These are phyloP conservation scores for Trichoderma aggressivum DNA, from an alignment of 2,329 filamentous ascomycete species.

Conservation along the genomic window DNA sequence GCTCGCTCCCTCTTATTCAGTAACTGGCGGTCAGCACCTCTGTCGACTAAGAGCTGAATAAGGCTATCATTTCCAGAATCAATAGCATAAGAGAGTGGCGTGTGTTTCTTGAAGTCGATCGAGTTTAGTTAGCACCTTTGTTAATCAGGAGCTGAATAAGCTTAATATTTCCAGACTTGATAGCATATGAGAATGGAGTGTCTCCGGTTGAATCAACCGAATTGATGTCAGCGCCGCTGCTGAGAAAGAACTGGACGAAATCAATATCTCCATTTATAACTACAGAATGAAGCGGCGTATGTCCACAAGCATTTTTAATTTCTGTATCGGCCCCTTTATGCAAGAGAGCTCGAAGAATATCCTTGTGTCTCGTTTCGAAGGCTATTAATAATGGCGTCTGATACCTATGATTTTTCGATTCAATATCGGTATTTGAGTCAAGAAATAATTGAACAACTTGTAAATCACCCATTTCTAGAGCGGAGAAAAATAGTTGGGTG, in stretches of 20 bases:
- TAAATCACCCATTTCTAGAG: neutral
- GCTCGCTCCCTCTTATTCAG: no score
- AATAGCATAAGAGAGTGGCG: no score
- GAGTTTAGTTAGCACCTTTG: fast-evolving
- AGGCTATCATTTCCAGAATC: no score
- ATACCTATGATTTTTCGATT: fast-evolving
- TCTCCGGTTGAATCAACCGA: no score
- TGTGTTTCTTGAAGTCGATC: fast-evolving
- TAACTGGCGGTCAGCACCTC: no score
- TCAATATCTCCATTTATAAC: fast-evolving
- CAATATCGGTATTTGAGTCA: neutral
- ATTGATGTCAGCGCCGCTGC: neutral
- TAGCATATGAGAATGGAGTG: no score
- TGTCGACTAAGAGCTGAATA: no score
- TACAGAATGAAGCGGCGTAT: fast-evolving
- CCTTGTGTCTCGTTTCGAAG: fast-evolving
- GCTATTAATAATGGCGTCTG: neutral
- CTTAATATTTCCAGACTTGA: neutral
- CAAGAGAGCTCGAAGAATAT: neutral
- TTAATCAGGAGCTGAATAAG: neutral
- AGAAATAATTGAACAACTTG: neutral
- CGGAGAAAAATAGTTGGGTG: neutral
- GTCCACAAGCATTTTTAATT: fast-evolving
- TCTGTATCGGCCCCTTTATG: neutral
- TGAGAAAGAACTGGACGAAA: neutral